These are phyloP conservation scores for Suillus subaureus DNA, from an alignment of 768 basidiomycete genomes.

Conservation along the genomic window DNA sequence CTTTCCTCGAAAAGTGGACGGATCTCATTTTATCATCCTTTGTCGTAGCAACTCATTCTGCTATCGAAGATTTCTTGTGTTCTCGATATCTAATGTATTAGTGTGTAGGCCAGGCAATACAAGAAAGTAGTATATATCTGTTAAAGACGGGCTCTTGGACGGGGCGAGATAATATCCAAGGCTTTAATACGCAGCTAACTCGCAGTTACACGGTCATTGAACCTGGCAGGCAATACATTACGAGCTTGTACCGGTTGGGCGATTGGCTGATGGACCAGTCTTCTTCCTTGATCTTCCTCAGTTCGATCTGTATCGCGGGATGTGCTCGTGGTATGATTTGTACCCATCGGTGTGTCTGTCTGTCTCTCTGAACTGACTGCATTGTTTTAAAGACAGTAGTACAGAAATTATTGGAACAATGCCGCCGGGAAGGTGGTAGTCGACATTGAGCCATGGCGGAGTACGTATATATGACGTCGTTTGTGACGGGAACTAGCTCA, in stretches of 20 bases:
- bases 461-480: slow-evolving; percentile 52
- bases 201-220: too few species aligned
- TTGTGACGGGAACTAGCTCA: slow-evolving; percentile 45
- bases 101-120: slow-evolving; percentile 35
- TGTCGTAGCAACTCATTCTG: slow-evolving; percentile 24
- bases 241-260: too few species aligned
- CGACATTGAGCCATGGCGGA: slow-evolving; percentile 73
- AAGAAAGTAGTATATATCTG: slow-evolving; percentile 17
- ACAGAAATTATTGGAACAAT: slow-evolving; percentile 74
- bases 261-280: too few species aligned
- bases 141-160: neutral
- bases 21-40: slow-evolving; percentile 23
- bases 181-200: too few species aligned
- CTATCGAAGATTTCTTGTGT: slow-evolving; percentile 33
- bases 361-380: too few species aligned
- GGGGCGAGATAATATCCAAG: neutral
- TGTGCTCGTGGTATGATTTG: too few species aligned
- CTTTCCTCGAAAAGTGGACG: slow-evolving; percentile 27
- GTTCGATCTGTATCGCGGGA: too few species aligned
- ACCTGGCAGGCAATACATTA: too few species aligned
- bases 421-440: slow-evolving; percentile 74
- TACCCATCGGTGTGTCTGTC: too few species aligned
- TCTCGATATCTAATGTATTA: slow-evolving; percentile 41
- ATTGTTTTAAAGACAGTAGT: slow-evolving; percentile 33
- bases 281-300: too few species aligned